Conservation (phyloP, 495 filamentous ascomycete species). For the Thermothielavioides terrestris region DNA sequence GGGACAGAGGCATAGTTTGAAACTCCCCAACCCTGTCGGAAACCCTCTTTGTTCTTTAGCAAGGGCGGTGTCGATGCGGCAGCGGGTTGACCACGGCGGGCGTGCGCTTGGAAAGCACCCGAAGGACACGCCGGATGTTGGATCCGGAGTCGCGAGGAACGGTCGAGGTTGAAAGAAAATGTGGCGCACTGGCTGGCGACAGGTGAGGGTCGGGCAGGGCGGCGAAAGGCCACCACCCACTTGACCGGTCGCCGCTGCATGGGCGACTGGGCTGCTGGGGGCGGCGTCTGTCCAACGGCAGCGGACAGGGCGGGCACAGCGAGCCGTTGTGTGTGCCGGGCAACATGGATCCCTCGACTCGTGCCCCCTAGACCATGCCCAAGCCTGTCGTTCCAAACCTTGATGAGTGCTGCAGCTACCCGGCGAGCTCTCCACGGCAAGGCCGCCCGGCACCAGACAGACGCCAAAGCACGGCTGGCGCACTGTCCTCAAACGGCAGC, state of each 20-base stretch:
- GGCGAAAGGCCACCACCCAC: slow-evolving; percentile 17
- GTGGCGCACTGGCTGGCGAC: slow-evolving; percentile 24
- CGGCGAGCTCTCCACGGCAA: slow-evolving; percentile 7
- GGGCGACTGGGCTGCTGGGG: background rate
- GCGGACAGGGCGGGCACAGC: slow-evolving; percentile 2
- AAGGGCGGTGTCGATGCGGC: slow-evolving; percentile 3
- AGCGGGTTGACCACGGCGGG: background rate
- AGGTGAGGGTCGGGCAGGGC: slow-evolving; percentile 12
- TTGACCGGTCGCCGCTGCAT: slow-evolving; percentile 7
- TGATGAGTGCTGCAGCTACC: slow-evolving; percentile 18
- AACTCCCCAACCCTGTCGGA: slow-evolving; percentile 1
- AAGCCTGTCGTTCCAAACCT: slow-evolving; percentile 14
- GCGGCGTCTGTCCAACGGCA: too few species aligned
- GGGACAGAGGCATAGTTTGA: slow-evolving; percentile 21
- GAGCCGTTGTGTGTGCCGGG: slow-evolving; percentile 8
- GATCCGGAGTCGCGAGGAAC: slow-evolving; percentile 4
- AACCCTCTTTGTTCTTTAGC: slow-evolving; percentile 8
- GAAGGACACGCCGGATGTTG: background rate
- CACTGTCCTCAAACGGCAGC: slow-evolving; percentile 10
- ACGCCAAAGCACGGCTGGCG: background rate
- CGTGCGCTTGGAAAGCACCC: too few species aligned
- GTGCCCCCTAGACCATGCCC: slow-evolving; percentile 11
- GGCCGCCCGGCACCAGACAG: slow-evolving; percentile 4
- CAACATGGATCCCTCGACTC: slow-evolving; percentile 27
- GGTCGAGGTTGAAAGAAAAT: slow-evolving; percentile 25